Conservation (phyloP, 2,329 filamentous ascomycete genomes). For the Hyphodiscus sp. region DNA sequence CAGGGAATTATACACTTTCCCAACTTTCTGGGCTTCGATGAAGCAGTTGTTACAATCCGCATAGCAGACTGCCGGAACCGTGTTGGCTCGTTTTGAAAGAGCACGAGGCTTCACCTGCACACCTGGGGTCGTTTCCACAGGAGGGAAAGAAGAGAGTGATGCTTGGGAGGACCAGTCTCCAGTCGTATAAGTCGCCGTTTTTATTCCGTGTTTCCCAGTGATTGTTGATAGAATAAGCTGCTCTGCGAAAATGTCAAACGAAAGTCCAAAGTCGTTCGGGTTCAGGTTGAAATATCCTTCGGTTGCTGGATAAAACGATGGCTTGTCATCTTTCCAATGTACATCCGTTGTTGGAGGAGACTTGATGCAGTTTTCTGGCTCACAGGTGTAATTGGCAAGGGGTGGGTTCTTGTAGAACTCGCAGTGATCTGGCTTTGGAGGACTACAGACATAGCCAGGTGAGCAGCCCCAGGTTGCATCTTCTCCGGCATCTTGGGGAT, state of each 20-base stretch:
- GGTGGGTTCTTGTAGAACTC: constrained; percentile 36
- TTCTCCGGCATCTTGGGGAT: constrained; percentile 19
- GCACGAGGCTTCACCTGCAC: not conserved
- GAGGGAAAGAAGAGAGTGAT: constrained; percentile 35
- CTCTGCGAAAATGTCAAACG: constrained; percentile 53
- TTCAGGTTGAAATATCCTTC: constrained; percentile 60
- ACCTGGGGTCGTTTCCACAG: constrained; percentile 1
- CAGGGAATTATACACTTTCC: constrained; percentile 39
- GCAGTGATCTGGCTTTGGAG: constrained; percentile 33
- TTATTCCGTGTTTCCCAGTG: constrained; percentile 9
- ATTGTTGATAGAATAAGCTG: constrained; percentile 33
- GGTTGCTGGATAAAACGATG: constrained; percentile 45
- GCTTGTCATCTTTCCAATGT: constrained; percentile 39
- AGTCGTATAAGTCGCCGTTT: constrained; percentile 40
- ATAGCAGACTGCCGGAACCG: constrained; percentile 45
- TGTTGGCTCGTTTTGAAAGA: constrained; percentile 34
- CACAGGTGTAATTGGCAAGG: constrained; percentile 32
- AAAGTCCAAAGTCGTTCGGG: constrained; percentile 55
- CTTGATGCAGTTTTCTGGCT: constrained; percentile 34
- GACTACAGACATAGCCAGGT: constrained; percentile 37
- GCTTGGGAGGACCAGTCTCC: constrained; percentile 51
- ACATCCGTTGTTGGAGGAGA: constrained; percentile 26
- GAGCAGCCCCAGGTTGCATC: constrained; percentile 37
- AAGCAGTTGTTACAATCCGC: constrained; percentile 44
- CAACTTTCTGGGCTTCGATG: constrained; percentile 39